Base-by-base conservation (phyloP, 1,284 basidiomycete species). In the Rhodotorula sp. region DNA sequence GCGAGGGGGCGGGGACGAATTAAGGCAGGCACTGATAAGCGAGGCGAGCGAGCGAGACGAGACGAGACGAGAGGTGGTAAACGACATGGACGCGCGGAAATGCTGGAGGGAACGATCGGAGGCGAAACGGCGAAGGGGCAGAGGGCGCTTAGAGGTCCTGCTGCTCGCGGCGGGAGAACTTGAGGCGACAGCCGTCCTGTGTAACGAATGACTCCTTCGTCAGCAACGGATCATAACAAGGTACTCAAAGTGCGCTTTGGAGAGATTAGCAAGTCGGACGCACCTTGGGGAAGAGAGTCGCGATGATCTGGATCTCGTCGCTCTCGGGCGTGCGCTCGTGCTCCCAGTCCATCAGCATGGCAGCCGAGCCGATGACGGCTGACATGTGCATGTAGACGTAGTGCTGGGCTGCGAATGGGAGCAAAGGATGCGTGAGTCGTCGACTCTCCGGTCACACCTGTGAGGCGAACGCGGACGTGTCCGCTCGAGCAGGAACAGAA, bases 351-450 rank as follows among this genome's bases (percentile, higher is more conserved):
- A 94, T 87, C 78, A 89, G 83, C 59, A 88, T 85, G 59, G 86
- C 86, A 0, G 94, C 94, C n/a, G 88, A 88, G 11, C 90, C 93
- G 37, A 98, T 84, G 7, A 90, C 88, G 30, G 94, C 85, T 1
- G 87, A 89, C 65, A 98, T 91, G 81, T 97, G 95, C 87, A 94
- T 89, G 76, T 86, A 86, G 52, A 94, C 93, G 80, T 99, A 98
- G 81, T 96, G 92, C 67, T 92, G 80, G 50, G 92, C 95, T 80
- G 62, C 10, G 46, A 20, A 34, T 10, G 20, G 22, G n/a, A 56
- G 18, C 37, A 34, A 20, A 15, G 48, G 1, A 37, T 18, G 9
- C 34, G 11, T 26, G 13, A 30, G 31, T 67, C 59, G 28, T 44
- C 3, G 48, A 31, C 4, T 20, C 15, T 1, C 7, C n/a, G 24